A percentile compares a stretch with the other conserved stretches of the same genome.
These are phyloP conservation scores for Schwanniomyces pseudopolymorphus DNA, from an alignment of 805 yeast genomes.

Conservation along the genomic window DNA sequence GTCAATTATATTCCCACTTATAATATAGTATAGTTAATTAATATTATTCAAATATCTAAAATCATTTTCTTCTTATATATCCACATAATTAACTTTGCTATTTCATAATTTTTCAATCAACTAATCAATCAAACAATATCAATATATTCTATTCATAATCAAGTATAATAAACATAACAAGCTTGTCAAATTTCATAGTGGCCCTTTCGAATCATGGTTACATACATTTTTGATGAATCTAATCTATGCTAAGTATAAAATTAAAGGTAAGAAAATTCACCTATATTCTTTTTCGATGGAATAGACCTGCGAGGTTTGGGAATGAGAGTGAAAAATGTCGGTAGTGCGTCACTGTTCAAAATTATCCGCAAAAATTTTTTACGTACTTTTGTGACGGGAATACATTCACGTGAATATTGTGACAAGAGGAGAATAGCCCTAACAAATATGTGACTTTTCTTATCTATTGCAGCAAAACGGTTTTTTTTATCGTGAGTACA, in stretches of 20 bases:
- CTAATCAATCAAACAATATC: too few species aligned
- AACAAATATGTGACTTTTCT: neutral
- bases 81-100: too few species aligned
- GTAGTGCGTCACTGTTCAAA: neutral
- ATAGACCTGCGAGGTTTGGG: neutral
- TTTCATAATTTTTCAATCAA: too few species aligned
- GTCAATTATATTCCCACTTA: too few species aligned
- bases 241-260: neutral
- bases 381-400: neutral
- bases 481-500: too few species aligned
- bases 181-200: neutral
- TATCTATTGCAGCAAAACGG: too few species aligned
- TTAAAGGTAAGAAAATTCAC: neutral
- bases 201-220: neutral
- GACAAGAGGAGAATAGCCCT: neutral
- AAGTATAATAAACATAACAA: neutral
- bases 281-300: neutral
- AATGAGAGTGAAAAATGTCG: neutral
- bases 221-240: constrained; percentile 1
- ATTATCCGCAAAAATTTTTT: neutral
- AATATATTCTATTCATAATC: too few species aligned
- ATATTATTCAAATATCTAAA: too few species aligned
- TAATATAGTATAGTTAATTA: too few species aligned
- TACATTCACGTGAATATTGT: neutral
- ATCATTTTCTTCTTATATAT: too few species aligned